Evolutionary conservation across 495 filamentous ascomycete species (phyloP).

Genomic region (Amorphotheca resinae): DNA sequence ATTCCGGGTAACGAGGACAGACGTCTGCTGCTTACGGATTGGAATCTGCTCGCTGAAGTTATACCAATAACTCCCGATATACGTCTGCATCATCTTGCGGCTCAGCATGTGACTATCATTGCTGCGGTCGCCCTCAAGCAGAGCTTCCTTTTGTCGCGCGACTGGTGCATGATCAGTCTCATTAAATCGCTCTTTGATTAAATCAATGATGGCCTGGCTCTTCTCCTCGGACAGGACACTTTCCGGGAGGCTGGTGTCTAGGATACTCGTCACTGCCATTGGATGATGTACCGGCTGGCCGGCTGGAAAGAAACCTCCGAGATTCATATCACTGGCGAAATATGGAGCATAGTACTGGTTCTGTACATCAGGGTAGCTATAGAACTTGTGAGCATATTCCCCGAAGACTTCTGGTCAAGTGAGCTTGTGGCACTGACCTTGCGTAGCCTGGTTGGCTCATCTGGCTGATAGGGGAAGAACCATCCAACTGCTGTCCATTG

Average conservation of each 20-base stretch:
- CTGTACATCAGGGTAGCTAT: constrained; percentile 37
- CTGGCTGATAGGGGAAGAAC: constrained; percentile 19
- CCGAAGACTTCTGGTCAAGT: neutral
- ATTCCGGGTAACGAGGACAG: neutral
- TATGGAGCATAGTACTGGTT: constrained; percentile 41
- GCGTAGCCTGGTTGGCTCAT: constrained; percentile 33
- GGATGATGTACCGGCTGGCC: constrained; percentile 48
- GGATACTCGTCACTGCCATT: constrained; percentile 82
- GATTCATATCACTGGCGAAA: constrained; percentile 30
- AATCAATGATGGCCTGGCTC: constrained; percentile 66
- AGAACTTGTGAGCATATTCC: constrained; percentile 3
- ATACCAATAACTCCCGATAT: constrained; percentile 87
- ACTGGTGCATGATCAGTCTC: constrained; percentile 66
- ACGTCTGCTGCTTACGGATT: constrained; percentile 33
- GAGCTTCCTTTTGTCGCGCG: constrained; percentile 60
- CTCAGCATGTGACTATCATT: constrained; percentile 68
- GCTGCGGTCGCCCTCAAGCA: constrained; percentile 66
- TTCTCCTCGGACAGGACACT: constrained; percentile 80
- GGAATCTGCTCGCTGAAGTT: constrained; percentile 93
- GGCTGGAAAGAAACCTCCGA: constrained; percentile 39
- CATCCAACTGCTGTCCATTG: constrained; percentile 40
- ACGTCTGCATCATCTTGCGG: constrained; percentile 86
- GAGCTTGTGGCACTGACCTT: constrained; percentile 32
- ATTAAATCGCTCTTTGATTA: constrained; percentile 74
- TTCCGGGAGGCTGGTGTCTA: constrained; percentile 73